Percentiles rank a stretch among this genome's conserved stretches.
phyloP scores from a whole-genome alignment of 1,139 yeast genomes.

The Scheffersomyces illinoinensis region DNA sequence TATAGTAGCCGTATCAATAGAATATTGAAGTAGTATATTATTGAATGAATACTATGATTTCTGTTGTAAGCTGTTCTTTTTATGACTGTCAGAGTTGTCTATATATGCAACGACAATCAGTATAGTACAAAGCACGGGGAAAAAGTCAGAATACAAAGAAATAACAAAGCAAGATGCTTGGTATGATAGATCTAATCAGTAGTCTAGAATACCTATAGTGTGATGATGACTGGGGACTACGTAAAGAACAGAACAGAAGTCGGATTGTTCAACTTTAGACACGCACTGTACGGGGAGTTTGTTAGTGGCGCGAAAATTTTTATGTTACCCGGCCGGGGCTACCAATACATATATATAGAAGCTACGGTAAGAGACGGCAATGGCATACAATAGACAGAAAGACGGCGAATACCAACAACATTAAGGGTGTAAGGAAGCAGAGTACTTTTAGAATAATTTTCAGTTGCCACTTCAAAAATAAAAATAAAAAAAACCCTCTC shows the following conservation, averaged over 20 bases:
- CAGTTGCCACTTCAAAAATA: too few species aligned
- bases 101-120: neutral
- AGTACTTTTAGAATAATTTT: neutral
- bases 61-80: neutral
- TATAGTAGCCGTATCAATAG: neutral
- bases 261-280: neutral
- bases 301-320: slow-evolving; percentile 6
- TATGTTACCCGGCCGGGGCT: neutral
- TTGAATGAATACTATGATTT: neutral
- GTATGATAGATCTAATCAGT: slow-evolving; percentile 34
- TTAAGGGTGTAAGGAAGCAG: neutral
- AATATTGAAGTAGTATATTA: too few species aligned
- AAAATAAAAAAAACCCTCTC: too few species aligned
- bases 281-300: slow-evolving; percentile 2
- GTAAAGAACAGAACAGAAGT: neutral
- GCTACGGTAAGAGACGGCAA: neutral
- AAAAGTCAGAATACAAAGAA: neutral
- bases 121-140: neutral
- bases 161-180: neutral
- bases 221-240: neutral
- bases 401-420: too few species aligned
- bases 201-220: slow-evolving; percentile 22
- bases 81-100: neutral
- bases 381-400: too few species aligned
- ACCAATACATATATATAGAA: neutral